phyloP scores from a whole-genome alignment of 768 basidiomycete species.

The Mycena amicta region DNA sequence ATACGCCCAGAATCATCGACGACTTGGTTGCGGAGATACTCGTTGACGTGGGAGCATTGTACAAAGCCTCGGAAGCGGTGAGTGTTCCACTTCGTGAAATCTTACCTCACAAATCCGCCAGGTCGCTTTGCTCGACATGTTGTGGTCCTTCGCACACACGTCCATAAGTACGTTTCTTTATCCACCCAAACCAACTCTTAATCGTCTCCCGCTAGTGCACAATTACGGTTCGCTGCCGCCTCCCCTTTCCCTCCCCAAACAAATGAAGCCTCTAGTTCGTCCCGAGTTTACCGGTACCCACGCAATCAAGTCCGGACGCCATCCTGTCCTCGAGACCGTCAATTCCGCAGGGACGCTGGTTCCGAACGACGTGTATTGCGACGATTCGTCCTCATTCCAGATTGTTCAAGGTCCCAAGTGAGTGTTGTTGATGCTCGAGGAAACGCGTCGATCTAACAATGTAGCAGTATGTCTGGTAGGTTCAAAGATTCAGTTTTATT shows the following conservation, averaged over 20 bases:
- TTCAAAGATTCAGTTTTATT: constrained; percentile 21
- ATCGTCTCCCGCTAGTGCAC: constrained; percentile 38
- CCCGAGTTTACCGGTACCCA: constrained; percentile 91
- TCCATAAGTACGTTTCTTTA: constrained; percentile 65
- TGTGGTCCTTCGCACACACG: constrained; percentile 85
- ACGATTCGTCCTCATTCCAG: constrained; percentile 83
- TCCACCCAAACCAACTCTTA: neutral
- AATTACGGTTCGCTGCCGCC: constrained; percentile 45
- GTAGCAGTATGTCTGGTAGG: constrained; percentile 61
- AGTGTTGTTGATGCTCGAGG: no score
- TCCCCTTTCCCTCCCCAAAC: no score
- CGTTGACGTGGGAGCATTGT: constrained; percentile 74
- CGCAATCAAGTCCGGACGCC: constrained; percentile 86
- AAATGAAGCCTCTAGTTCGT: constrained; percentile 77
- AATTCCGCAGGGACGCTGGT: constrained; percentile 72
- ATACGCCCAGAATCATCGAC: constrained; percentile 67
- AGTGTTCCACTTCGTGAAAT: constrained; percentile 17
- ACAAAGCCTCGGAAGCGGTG: constrained; percentile 90
- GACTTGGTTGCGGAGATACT: constrained; percentile 75
- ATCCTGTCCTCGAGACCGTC: constrained; percentile 82
- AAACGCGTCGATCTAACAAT: no score
- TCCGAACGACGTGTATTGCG: constrained; percentile 90
- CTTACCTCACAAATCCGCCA: constrained; percentile 28
- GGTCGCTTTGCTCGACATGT: constrained; percentile 88
- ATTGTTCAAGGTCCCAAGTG: constrained; percentile 91